phyloP scores from a whole-genome alignment of 768 basidiomycete genomes.

The Phaeotremella skinneri region DNA sequence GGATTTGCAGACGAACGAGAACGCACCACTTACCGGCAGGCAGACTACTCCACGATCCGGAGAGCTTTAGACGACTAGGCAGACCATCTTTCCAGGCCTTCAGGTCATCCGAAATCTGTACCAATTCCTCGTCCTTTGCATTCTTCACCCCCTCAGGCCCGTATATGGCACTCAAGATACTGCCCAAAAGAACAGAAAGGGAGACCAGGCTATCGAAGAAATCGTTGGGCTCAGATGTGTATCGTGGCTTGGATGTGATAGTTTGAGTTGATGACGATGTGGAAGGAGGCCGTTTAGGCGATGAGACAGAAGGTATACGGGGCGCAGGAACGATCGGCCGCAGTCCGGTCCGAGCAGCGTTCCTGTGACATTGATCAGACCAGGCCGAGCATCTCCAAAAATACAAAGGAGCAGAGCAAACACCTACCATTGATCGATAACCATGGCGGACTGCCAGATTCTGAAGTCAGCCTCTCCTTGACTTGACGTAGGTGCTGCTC shows the following conservation, averaged over 20 bases:
- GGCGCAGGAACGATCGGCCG: constrained; percentile 13
- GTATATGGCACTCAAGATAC: constrained; percentile 7
- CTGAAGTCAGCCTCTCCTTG: constrained; percentile 6
- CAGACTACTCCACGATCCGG: constrained; percentile 10
- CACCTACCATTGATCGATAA: constrained; percentile 29
- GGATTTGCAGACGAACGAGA: not conserved
- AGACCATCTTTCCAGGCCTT: constrained; percentile 9
- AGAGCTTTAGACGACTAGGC: constrained; percentile 4
- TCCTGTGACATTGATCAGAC: constrained; percentile 5
- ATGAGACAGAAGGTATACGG: not conserved
- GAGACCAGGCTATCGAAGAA: constrained; percentile 8
- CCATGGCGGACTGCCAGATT: constrained; percentile 25
- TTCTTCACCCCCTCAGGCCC: constrained; percentile 15
- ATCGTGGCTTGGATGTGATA: not conserved
- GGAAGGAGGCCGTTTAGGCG: not conserved
- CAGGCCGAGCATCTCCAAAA: too few species aligned
- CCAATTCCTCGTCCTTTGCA: constrained; percentile 11
- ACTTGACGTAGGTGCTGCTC: not conserved
- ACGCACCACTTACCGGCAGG: constrained; percentile 8
- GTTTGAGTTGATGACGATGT: not conserved
- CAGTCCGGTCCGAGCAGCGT: constrained; percentile 15
- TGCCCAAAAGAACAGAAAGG: constrained; percentile 2
- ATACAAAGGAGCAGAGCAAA: too few species aligned
- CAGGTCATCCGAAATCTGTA: constrained; percentile 10
- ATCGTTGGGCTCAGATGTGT: not conserved